Percentiles rank a stretch among this genome's conserved stretches.
Conservation (phyloP, 1,139 yeast species). For the Arxiozyma bovina region DNA sequence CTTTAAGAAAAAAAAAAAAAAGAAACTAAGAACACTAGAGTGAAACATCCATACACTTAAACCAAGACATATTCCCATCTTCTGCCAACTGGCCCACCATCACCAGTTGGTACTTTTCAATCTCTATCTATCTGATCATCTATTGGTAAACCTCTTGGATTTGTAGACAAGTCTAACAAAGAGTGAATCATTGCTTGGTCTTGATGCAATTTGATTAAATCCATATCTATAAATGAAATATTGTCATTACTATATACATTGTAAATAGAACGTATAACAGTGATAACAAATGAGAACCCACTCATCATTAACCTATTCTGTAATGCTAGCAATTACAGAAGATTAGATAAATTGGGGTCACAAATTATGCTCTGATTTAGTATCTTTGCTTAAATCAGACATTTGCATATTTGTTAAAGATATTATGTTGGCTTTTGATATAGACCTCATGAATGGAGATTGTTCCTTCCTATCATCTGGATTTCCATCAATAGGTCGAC, state of each 20-base stretch:
- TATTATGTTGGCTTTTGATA: not conserved
- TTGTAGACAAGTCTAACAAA: not conserved
- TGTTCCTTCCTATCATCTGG: not conserved
- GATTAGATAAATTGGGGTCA: not conserved
- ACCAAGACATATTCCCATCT: not conserved
- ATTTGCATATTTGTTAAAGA: not conserved
- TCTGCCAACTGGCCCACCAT: too few relatives aligned
- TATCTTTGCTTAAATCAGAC: not conserved
- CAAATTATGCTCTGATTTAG: not conserved
- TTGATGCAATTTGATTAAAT: not conserved
- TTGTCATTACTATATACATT: not conserved
- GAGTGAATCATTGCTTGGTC: not conserved
- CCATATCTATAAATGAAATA: not conserved
- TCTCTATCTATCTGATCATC: not conserved
- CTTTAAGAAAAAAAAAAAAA: too few relatives aligned
- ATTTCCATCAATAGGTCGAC: not conserved
- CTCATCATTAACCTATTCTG: too few relatives aligned
- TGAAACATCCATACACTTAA: not conserved
- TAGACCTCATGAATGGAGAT: conserved; percentile 1
- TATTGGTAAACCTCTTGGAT: too few relatives aligned
- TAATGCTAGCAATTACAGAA: not conserved
- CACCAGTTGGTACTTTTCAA: too few relatives aligned
- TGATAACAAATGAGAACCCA: not conserved
- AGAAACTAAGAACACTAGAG: not conserved
- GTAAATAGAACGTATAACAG: not conserved